Base-by-base conservation (phyloP, 192 early-diverging fungal genomes). In the Coemansia aciculifera region DNA sequence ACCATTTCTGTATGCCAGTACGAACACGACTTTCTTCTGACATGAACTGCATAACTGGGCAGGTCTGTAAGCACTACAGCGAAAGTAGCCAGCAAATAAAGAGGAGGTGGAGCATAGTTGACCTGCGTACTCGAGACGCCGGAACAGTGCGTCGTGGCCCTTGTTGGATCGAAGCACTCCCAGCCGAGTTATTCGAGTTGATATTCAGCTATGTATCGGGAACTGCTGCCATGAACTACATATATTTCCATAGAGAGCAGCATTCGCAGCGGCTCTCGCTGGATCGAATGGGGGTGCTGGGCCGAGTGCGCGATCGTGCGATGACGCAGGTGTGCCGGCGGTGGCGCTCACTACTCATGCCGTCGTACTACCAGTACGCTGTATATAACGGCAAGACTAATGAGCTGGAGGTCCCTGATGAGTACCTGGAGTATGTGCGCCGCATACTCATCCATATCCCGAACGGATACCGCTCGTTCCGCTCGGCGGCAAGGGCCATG, bases 151-250 rank as follows among this genome's bases (percentile, higher is more conserved):
- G 29, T 13, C 40, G 37, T 5, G 43, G 62, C 1, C 44, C 43
- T 48, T 64, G 62, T 29, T 42, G 42, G 54, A 57, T 66, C 21
- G 71, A 72, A 2, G 32, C 46, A 17, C 64, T 72, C 19, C 71
- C 71, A 17, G 38, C 3, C 2, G 56, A 66, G 32, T 5, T 72
- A 46, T 34, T 72, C 13, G 64, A n/a, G 17, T 4, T 49, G 39
- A 62, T 67, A 62, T 72, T 66, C 48, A 46, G 40, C 10, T 54
- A 66, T 23, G 71, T 29, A 36, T 67, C 71, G n/a, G 71, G 71
- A 3, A 46, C 64, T 21, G 46, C 46, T 1, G 64, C 40, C 10
- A 60, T 62, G 23, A 49, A 72, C 36, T 32, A 17, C n/a, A 39
- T 62, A 19, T n/a, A 52, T 7, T 13, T 0, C 21, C 36, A 39